Conservation (phyloP, 176 grass and related monocot species). For the Miscanthus lutarioriparius region DNA sequence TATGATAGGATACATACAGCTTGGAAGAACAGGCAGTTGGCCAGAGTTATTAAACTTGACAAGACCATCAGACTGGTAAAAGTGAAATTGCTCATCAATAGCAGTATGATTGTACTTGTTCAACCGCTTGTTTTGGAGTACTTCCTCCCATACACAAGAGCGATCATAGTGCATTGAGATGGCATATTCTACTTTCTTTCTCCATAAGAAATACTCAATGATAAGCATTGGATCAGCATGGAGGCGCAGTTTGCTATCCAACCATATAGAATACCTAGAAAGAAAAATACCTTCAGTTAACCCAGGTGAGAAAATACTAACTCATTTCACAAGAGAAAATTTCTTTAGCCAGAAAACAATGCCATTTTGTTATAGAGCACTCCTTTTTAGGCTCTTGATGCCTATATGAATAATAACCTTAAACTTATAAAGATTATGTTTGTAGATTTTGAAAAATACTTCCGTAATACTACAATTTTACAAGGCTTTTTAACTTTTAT, state of each 20-base stretch:
- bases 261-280: conserved; percentile 85
- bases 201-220: conserved; percentile 92
- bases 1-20: conserved; percentile 60
- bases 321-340: background rate
- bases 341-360: background rate
- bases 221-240: conserved; percentile 85
- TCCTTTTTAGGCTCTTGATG: background rate
- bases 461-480: background rate
- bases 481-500: background rate
- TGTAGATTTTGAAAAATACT: background rate
- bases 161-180: conserved; percentile 95
- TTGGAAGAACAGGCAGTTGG: conserved; percentile 62
- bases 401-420: background rate
- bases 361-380: background rate
- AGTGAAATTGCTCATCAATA: conserved; percentile 85
- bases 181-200: conserved; percentile 79
- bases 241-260: conserved; percentile 94
- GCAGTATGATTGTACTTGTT: conserved; percentile 87
- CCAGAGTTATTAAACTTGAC: conserved; percentile 69
- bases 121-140: conserved; percentile 86
- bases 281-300: conserved; percentile 27
- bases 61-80: conserved; percentile 88
- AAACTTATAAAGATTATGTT: background rate
- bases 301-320: conserved; percentile 6
- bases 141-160: conserved; percentile 88